These are phyloP conservation scores for Leccinum ochraceum DNA, from an alignment of 768 basidiomycete species.

Conservation along the genomic window DNA sequence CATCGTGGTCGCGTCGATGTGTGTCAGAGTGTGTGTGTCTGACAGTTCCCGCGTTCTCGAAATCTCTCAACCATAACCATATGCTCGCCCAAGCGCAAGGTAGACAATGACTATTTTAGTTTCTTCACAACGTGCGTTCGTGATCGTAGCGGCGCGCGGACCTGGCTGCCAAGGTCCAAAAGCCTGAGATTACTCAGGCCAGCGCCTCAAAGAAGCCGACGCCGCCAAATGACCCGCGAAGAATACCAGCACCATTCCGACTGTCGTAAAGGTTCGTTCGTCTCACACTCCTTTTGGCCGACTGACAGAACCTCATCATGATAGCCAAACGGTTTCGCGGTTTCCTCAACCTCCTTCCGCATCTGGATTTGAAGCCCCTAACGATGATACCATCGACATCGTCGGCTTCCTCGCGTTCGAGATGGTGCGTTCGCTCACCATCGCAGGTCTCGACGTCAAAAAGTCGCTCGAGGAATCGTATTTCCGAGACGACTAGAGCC, in stretches of 20 bases:
- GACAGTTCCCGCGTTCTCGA: no score
- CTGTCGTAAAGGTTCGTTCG: conserved; percentile 50
- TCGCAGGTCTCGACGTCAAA: conserved; percentile 65
- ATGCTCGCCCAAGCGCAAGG: no score
- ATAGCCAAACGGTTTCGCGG: conserved; percentile 89
- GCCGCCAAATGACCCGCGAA: conserved; percentile 92
- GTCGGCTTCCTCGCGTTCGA: conserved; percentile 97
- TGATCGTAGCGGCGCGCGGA: no score
- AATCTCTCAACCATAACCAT: no score
- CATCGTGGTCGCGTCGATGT: conserved; percentile 41
- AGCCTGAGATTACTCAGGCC: conserved; percentile 18
- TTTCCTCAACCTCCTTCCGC: conserved; percentile 85
- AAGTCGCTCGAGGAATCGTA: conserved; percentile 73
- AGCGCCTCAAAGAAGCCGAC: conserved; percentile 91
- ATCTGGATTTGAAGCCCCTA: conserved; percentile 87
- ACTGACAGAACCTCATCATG: conserved; percentile 31
- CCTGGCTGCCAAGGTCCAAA: no score
- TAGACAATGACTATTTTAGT: no score
- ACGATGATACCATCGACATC: conserved; percentile 94
- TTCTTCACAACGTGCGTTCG: no score
- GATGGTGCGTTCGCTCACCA: conserved; percentile 91
- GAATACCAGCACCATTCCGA: conserved; percentile 98
- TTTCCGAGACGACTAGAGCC: conserved; percentile 35
- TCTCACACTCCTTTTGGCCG: background rate
- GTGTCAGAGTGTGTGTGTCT: no score